phyloP scores from a whole-genome alignment of 176 grass and related monocot species.

The Hordeum vulgare region MorexV3_pseudomolecules_assembly NC_058518.1:7766265-7766764 shows the following conservation, averaged over 20 bases:
- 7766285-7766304: not conserved
- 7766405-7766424: not conserved
- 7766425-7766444: not conserved
- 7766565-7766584: no score
- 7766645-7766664: no score
- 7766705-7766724: not conserved
- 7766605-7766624: no score
- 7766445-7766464: not conserved
- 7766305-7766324: not conserved
- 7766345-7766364: not conserved
- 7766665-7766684: no score
- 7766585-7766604: no score
- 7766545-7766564: no score
- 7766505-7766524: constrained; percentile 3
- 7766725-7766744: not conserved
- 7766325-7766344: constrained; percentile 11
- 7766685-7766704: no score
- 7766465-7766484: not conserved
- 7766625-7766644: no score
- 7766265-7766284: not conserved
- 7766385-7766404: not conserved
- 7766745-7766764: not conserved
- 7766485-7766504: not conserved
- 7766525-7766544: not conserved
- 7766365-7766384: constrained; percentile 3